phyloP scores from a whole-genome alignment of 192 early-diverging fungal species.

The Coemansia sp. region DNA sequence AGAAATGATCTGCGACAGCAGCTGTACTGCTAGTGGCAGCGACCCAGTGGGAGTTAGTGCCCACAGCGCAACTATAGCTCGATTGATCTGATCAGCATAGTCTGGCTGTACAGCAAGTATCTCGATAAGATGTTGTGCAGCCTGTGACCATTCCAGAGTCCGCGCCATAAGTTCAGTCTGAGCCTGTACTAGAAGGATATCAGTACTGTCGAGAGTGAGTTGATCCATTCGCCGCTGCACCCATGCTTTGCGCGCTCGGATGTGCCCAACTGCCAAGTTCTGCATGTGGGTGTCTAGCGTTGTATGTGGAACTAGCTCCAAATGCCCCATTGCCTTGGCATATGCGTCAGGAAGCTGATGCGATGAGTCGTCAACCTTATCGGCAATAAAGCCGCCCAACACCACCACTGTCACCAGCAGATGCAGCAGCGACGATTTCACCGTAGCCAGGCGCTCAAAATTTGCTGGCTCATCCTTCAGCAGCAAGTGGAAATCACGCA shows the following conservation, averaged over 20 bases:
- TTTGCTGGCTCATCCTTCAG: slow-evolving; percentile 42
- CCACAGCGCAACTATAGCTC: slow-evolving; percentile 26
- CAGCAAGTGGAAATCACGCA: slow-evolving; percentile 17
- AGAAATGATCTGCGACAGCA: slow-evolving; percentile 18
- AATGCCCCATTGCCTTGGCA: slow-evolving; percentile 15
- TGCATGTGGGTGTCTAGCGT: slow-evolving; percentile 34
- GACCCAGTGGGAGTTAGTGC: slow-evolving; percentile 36
- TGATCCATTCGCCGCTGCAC: slow-evolving; percentile 10
- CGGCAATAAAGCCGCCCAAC: slow-evolving; percentile 21
- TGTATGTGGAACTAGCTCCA: slow-evolving; percentile 44
- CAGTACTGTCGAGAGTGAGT: background rate
- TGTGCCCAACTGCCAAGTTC: slow-evolving; percentile 26
- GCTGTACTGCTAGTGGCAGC: slow-evolving; percentile 20
- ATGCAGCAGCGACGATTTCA: slow-evolving; percentile 13
- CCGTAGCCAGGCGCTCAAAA: slow-evolving; percentile 6
- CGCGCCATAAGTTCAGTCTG: slow-evolving; percentile 20
- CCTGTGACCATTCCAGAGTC: slow-evolving; percentile 26
- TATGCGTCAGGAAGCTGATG: slow-evolving; percentile 11
- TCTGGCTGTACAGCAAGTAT: slow-evolving; percentile 2
- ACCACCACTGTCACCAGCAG: slow-evolving; percentile 18
- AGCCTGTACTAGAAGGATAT: slow-evolving; percentile 10
- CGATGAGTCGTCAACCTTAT: slow-evolving; percentile 2
- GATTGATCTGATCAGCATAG: slow-evolving; percentile 19
- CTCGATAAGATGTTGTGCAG: slow-evolving; percentile 10
- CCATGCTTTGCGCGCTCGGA: slow-evolving; percentile 30